Evolutionary conservation across 495 filamentous ascomycete genomes (phyloP), one percentile per base, ranked within the genome.

Genomic region (Neurospora sp.): DNA sequence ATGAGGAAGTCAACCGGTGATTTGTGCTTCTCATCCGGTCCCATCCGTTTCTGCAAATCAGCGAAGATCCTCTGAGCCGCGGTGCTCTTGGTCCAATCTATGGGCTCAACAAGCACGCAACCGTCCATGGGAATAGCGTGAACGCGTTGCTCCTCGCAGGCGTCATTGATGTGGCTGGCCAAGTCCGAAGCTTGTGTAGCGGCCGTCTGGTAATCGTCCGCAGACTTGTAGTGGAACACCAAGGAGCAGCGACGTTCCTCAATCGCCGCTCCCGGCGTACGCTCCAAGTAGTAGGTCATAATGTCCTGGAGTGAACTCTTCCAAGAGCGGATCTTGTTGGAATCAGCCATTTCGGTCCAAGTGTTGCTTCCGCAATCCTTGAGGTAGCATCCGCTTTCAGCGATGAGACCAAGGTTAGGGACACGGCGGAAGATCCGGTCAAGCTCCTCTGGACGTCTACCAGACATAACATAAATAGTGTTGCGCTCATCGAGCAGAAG

Each of bases 391-490:
- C 94, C 94, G 79, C 96, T 97, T 81, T 98, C 94, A 14, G 94
- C 93, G 74, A 97, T 95, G 18, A 97, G 84, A 2, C 94, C 94
- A 2, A 97, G 84, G 68, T 90, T 89, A 22, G 91, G 89, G 4
- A 96, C 90, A 68, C 90, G 85, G 38, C 89, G 88, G 86, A 98
- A 97, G 9, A 96, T 83, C 1, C 89, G 86, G 74, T 97, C 94
- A 48, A 98, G 91, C 77, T 98, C 93, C 78, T 97, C 92, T 0
- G 93, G 91, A 77, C 89, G 90, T 37, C 93, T 88, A 16, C 92
- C 90, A 48, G 92, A 95, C 94, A 96, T 97, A 72, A 98, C 90
- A 76, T 97, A 98, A 40, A 98, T 90, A n/a, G 90, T 87, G 77
- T 97, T 98, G 35, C 84, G 86, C 0, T 89, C 86, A 76, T 97